Base-by-base conservation (phyloP, 2,329 filamentous ascomycete species). In the Fusarium newnesense region DNA sequence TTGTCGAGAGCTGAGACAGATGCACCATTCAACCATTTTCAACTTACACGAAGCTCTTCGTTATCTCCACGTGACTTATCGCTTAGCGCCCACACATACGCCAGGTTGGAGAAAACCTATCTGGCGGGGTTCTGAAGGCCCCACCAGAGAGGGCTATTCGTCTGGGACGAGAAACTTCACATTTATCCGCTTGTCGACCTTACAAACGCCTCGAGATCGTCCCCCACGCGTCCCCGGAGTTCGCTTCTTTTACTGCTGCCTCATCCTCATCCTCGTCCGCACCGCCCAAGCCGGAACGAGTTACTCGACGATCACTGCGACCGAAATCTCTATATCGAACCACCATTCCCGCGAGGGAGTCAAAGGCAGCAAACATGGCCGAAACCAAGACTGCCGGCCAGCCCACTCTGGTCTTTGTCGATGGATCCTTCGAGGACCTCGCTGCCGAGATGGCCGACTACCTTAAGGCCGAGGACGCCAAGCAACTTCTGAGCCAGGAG, bases 361-460 rank as follows among this genome's bases (percentile, higher is more conserved):
- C 64, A 64, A 37, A 65, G 50, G 67, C 64, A 70, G 67, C 67
- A 69, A 78, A 72, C 65, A 78, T 78, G 75, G 75, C 76, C 66
- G 74, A 75, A 76, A 68, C 81, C 74, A 84, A 81, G 75, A 80
- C 80, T 81, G 81, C 83, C 80, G 82, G 83, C 80, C 86, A 87
- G 81, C 87, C 87, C 65, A 87, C 90, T 84, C 86, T 90, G 79
- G 87, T 92, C 82, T 92, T 92, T 80, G 90, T 99, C 84, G 96
- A 99, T 87, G 96, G 96, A 83, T 90, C 91, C 79, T 97, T 98
- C 84, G 91, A 95, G 83, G 96, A 98, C 86, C 92, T 98, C 81
- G 92, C 93, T 80, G 92, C 94, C 84, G 96, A 99, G 87, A 93
- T 99, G 87, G 95, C 96, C 83, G 93, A 95, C 79, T 98, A 97